phyloP scores from a whole-genome alignment of 1,139 yeast species.

The Zygotorulaspora mrakii region DNA sequence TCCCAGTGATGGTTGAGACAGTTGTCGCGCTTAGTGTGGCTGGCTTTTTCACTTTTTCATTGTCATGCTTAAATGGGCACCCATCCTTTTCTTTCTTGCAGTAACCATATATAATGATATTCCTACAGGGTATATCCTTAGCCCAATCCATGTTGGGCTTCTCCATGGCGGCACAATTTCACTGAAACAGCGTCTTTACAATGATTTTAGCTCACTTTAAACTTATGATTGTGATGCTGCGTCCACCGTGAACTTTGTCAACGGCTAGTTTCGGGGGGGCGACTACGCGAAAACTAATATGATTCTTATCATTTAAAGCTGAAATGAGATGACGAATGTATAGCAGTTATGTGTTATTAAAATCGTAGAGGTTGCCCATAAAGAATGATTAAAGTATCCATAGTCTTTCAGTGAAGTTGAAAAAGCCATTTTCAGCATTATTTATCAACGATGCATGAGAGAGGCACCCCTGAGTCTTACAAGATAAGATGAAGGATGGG shows the following conservation, averaged over 20 bases:
- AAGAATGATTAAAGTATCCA: neutral
- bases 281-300: conserved; percentile 3
- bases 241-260: conserved; percentile 4
- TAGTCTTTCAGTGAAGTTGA: too few relatives aligned
- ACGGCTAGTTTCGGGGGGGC: conserved; percentile 3
- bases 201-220: too few relatives aligned
- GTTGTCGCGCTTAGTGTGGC: conserved; percentile 2
- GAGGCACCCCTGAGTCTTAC: too few relatives aligned
- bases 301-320: neutral
- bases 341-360: neutral
- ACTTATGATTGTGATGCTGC: neutral
- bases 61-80: conserved; percentile 69
- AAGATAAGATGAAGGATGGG: too few relatives aligned
- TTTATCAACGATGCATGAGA: too few relatives aligned
- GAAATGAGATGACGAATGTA: neutral
- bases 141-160: conserved; percentile 49
- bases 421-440: too few relatives aligned
- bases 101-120: conserved; percentile 79
- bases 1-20: conserved; percentile 15
- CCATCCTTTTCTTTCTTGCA: conserved; percentile 90
- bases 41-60: conserved; percentile 17
- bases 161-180: conserved; percentile 22
- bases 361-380: neutral
- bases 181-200: too few relatives aligned
- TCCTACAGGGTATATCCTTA: conserved; percentile 78